Evolutionary conservation across 2,329 filamentous ascomycete genomes (phyloP).

Genomic region (Fusarium sp.): DNA sequence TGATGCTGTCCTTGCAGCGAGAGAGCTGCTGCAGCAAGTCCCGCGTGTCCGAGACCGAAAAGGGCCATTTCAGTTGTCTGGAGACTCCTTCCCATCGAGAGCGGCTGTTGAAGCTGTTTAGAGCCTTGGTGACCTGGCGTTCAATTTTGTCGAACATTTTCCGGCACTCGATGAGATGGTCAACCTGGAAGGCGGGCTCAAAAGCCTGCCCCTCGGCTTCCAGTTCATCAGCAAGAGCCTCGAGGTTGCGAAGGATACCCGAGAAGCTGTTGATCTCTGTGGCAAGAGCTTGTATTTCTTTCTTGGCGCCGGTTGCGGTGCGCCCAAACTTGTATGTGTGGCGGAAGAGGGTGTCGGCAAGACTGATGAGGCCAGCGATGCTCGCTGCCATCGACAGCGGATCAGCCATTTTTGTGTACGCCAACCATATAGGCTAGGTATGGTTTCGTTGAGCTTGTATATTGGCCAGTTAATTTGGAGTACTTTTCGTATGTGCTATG

Average conservation of each 20-base stretch:
- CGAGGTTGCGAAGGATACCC: background rate
- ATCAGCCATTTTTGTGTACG: background rate
- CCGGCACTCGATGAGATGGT: background rate
- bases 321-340: background rate
- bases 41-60: background rate
- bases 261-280: background rate
- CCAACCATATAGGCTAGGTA: background rate
- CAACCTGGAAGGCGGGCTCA: background rate
- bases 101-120: background rate
- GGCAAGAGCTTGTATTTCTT: background rate
- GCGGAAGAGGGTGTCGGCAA: background rate
- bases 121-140: background rate
- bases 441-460: background rate
- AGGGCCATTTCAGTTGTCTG: background rate
- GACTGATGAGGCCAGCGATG: background rate
- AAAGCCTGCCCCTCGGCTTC: background rate
- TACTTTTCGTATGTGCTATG: background rate
- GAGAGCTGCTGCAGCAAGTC: background rate
- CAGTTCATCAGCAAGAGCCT: background rate
- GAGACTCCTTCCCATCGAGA: background rate
- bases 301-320: background rate
- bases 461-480: background rate
- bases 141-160: background rate
- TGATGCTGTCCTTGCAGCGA: background rate
- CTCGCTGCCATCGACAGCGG: background rate